Conservation (phyloP, 345 rosid species). For the Camelina laxa region DNA sequence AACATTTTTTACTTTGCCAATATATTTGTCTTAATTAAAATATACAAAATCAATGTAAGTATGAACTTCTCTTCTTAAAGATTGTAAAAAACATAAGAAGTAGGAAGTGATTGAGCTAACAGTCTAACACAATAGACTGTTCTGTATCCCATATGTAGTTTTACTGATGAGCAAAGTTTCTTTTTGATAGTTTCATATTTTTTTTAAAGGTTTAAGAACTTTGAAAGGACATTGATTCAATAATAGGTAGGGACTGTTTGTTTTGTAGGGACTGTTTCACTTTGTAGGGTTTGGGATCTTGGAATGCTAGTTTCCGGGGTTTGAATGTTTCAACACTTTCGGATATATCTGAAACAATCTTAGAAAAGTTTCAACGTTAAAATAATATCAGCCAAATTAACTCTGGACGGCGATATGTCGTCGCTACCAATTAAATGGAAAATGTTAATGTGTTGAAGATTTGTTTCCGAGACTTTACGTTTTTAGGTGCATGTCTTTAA, state of each 20-base stretch:
- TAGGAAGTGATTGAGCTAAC: background rate
- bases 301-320: background rate
- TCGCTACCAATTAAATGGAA: background rate
- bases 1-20: background rate
- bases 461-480: too few species aligned
- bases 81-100: background rate
- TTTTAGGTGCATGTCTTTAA: background rate
- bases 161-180: background rate
- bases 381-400: background rate
- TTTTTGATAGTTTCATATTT: background rate
- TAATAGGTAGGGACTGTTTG: background rate
- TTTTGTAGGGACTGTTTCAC: background rate
- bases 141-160: background rate
- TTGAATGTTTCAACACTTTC: background rate
- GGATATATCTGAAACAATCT: background rate
- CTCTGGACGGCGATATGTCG: background rate
- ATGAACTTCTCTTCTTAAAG: background rate
- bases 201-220: background rate
- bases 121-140: background rate
- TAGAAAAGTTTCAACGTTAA: background rate
- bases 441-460: background rate
- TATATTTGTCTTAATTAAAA: background rate
- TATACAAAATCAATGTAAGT: background rate
- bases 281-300: slow-evolving; percentile 2
- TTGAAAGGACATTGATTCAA: background rate